Percentiles rank a stretch among this genome's conserved stretches.
Evolutionary conservation across 2,329 filamentous ascomycete species (phyloP).

Genomic region (Magnaporthiopsis poae): DNA sequence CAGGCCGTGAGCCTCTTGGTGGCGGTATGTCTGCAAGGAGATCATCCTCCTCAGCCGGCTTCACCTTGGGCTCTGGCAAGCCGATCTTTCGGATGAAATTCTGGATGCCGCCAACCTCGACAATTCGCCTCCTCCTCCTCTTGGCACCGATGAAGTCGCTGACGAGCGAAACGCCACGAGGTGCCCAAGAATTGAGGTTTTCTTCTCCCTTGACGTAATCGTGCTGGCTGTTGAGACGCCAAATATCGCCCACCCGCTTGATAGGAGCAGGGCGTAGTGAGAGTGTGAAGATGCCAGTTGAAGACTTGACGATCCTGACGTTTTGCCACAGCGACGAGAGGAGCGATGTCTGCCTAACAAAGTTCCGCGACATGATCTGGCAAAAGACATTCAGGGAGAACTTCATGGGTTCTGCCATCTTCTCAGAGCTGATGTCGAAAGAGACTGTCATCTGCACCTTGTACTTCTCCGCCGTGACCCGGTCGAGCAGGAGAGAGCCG

Average conservation of each 20-base stretch:
- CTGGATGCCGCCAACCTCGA: conserved; percentile 70
- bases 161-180: conserved; percentile 82
- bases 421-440: conserved; percentile 77
- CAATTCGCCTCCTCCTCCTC: conserved; percentile 62
- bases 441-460: conserved; percentile 76
- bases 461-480: conserved; percentile 84
- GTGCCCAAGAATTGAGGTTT: conserved; percentile 71
- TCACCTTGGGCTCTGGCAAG: conserved; percentile 31
- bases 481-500: conserved; percentile 82
- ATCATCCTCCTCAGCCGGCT: conserved; percentile 23
- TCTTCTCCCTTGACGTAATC: conserved; percentile 97
- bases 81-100: conserved; percentile 53
- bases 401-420: conserved; percentile 76
- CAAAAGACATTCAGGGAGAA: conserved; percentile 73
- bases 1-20: conserved; percentile 24
- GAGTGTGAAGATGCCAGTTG: conserved; percentile 76
- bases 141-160: conserved; percentile 70
- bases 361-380: conserved; percentile 74
- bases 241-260: conserved; percentile 83
- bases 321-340: conserved; percentile 80
- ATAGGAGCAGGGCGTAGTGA: conserved; percentile 79
- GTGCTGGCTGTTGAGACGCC: conserved; percentile 89
- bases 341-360: conserved; percentile 77
- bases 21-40: conserved; percentile 24
- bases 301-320: conserved; percentile 76